phyloP scores from a whole-genome alignment of 2,329 filamentous ascomycete species.

The Ascosphaera aggregata region DNA sequence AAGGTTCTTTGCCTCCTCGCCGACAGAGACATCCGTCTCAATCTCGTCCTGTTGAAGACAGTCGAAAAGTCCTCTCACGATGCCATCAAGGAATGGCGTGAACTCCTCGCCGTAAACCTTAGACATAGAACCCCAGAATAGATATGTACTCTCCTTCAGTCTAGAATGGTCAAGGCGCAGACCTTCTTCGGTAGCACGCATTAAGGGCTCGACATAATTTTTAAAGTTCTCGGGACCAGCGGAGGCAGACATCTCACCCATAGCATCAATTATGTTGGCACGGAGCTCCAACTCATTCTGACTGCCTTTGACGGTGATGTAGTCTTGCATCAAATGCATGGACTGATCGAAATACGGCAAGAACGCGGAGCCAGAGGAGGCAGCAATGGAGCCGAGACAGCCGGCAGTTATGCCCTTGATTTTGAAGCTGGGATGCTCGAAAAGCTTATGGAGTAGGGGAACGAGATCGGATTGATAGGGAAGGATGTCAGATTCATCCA shows the following conservation, averaged over 20 bases:
- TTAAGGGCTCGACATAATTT: slow-evolving; percentile 72
- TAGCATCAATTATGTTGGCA: slow-evolving; percentile 72
- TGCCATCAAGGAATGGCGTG: slow-evolving; percentile 22
- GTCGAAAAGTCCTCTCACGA: slow-evolving; percentile 39
- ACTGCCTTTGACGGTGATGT: slow-evolving; percentile 64
- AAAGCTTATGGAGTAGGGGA: slow-evolving; percentile 59
- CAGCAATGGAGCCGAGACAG: slow-evolving; percentile 75
- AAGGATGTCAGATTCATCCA: slow-evolving; percentile 59
- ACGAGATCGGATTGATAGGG: slow-evolving; percentile 66
- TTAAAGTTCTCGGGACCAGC: slow-evolving; percentile 74
- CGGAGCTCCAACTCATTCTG: slow-evolving; percentile 80
- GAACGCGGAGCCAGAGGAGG: slow-evolving; percentile 62
- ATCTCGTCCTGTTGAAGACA: slow-evolving; percentile 78
- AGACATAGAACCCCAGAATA: slow-evolving; percentile 83
- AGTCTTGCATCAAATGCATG: slow-evolving; percentile 72
- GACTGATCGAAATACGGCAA: slow-evolving; percentile 76
- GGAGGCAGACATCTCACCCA: slow-evolving; percentile 77
- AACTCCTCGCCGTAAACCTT: slow-evolving; percentile 65
- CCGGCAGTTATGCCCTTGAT: slow-evolving; percentile 78
- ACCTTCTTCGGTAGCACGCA: slow-evolving; percentile 81
- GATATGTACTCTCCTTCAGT: slow-evolving; percentile 89
- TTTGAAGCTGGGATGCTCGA: slow-evolving; percentile 64
- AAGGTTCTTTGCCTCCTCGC: slow-evolving; percentile 49
- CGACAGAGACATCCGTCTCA: slow-evolving; percentile 52
- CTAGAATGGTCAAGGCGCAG: slow-evolving; percentile 71